Base-by-base conservation (phyloP, 1,284 basidiomycete genomes). In the Naganishia sp. region DNA sequence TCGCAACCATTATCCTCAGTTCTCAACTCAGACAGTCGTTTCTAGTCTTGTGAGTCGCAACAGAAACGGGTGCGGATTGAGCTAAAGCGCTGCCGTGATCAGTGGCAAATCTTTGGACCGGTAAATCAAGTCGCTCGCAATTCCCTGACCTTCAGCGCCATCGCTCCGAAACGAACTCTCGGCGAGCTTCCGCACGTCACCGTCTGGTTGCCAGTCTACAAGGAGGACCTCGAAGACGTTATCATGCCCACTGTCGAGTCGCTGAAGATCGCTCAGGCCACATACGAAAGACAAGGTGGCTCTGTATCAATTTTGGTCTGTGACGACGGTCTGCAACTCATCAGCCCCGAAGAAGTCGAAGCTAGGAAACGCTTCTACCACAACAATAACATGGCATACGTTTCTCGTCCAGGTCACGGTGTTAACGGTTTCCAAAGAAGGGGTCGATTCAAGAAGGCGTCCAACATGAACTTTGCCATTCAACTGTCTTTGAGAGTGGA, bases 361-460 rank as follows among this genome's bases (percentile, higher is more conserved):
- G 83, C 83, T 45, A 86, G 91, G 25, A 84, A 87, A 28, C 78
- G 84, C 28, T 92, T 88, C 76, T 93, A 93, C 73, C 86, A 88
- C 31, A 86, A 88, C 62, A 89, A 92, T 74, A 88, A 86, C 72
- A 88, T 92, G 72, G 89, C 88, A 43, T 92, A 89, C 85, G 88
- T 92, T 66, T 87, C 90, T 23, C 86, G 91, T 58, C 90, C 91
- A 4, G 83, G 83, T 54, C 86, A 89, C 75, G 84, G 87, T 72
- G 72, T 76, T 23, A 85, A 85, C 73, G 90, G 89, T 0, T 93
- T 86, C 81, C 83, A 85, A 65, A 88, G 92, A 64, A 87, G 88
- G n/a, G 92, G 92, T 68, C 86, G 90, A 31, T 93, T 92, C 83
- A 92, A 93, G 83, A 93, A 93, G 79, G 90, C 90, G 0, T 88